phyloP scores from a whole-genome alignment of 2,329 filamentous ascomycete species.

The Neonectria coccinea region DNA sequence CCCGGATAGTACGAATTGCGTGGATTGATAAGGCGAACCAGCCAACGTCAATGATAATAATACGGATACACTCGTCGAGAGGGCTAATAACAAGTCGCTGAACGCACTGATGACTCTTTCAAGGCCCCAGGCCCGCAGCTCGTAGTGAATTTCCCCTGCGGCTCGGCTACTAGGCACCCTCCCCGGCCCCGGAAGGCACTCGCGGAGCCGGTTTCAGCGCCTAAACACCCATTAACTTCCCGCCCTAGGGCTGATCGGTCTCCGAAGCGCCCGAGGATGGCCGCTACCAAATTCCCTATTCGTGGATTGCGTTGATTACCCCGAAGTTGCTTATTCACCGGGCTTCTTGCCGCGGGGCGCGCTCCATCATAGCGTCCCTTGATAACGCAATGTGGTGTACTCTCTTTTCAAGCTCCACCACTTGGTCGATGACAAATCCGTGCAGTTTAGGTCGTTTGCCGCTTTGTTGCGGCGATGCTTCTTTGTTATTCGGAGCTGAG shows the following conservation, averaged over 20 bases:
- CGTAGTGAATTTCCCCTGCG: background rate
- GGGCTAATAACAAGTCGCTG: background rate
- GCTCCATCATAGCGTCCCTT: background rate
- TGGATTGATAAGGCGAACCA: slow-evolving; percentile 12
- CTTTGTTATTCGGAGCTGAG: background rate
- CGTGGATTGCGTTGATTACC: background rate
- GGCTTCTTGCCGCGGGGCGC: background rate
- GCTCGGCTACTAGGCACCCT: background rate
- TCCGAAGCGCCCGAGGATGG: background rate
- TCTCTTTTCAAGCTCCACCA: background rate
- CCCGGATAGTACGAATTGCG: background rate
- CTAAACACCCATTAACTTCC: background rate
- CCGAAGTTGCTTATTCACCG: background rate
- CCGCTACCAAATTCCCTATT: too few species aligned
- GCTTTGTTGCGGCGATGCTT: background rate
- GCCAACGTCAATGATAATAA: slow-evolving; percentile 8
- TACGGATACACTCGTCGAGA: background rate
- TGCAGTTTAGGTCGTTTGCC: background rate
- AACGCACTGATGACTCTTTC: slow-evolving; percentile 1
- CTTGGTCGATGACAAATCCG: slow-evolving; percentile 1
- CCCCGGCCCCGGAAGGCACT: background rate
- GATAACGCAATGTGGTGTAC: background rate
- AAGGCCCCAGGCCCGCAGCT: background rate
- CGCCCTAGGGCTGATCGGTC: slow-evolving; percentile 1
- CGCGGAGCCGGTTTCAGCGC: slow-evolving; percentile 8